Base-by-base conservation (phyloP, 371 early-diverging fungal species). In the Encephalitozoon romaleae region DNA sequence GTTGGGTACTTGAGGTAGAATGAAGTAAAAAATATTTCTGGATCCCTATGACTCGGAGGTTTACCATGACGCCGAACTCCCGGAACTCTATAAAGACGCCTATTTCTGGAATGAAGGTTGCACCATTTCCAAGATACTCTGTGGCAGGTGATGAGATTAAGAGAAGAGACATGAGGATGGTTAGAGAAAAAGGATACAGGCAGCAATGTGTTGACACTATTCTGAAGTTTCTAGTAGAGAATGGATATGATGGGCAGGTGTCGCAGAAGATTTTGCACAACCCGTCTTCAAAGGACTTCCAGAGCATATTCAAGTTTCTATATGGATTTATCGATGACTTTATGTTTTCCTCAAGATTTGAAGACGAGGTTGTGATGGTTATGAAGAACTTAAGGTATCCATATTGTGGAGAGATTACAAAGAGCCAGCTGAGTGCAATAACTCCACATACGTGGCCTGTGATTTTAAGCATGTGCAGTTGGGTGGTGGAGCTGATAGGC, bases 391-490 rank as follows among this genome's bases (percentile, higher is more conserved):
- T 94, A 68, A 92, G 90, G 72, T 95, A 94, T 80, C 95, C 96
- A 18, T 92, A 90, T 75, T 89, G 89, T n/a, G 90, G 90, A 49
- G 87, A 88, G 70, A 91, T 96, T 38, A 89, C 87, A 65, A 90
- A 90, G 83, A 89, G 91, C 66, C 88, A 90, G 18, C 84, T 96
- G 15, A 86, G 86, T 55, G 88, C 93, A 5, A 89, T 92, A 26
- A 88, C 92, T 3, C 87, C 89, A 65, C 91, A 94, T 72, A 87
- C 91, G 0, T 94, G 93, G 91, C 95, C 95, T 0, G 85, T 87
- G 3, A 86, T 93, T 42, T 83, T 96, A 45, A 93, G 90, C 3
- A 87, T 92, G 84, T 84, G 94, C 8, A 83, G 87, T 6, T 96
- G 96, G 95, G 84, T 96, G 86, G 88, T 92, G 15, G 92, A 92